Evolutionary conservation across 164 flowering plant species (phyloP).

Genomic region (Piper longum): DNA sequence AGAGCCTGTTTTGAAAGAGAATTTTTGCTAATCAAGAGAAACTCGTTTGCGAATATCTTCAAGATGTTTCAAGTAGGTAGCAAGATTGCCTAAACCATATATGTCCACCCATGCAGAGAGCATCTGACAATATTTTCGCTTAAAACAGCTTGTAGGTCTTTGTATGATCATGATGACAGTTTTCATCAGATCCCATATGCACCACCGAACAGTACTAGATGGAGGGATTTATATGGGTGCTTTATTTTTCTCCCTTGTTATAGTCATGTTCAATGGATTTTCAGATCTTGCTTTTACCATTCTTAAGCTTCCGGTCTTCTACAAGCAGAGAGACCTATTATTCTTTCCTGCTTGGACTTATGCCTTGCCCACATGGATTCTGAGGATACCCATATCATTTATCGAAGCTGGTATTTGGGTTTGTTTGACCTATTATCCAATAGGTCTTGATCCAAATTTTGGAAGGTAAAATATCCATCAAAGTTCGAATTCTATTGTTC

Average conservation of each 20-base stretch:
- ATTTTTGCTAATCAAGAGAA: constrained; percentile 39
- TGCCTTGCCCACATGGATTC: constrained; percentile 29
- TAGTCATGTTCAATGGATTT: constrained; percentile 27
- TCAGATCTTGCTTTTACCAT: constrained; percentile 33
- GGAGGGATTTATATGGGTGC: constrained; percentile 34
- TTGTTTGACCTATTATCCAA: constrained; percentile 24
- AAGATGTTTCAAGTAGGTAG: constrained; percentile 25
- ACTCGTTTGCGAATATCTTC: constrained; percentile 43
- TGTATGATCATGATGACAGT: constrained; percentile 25
- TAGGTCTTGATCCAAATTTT: constrained; percentile 29
- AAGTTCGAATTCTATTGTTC: too few species aligned
- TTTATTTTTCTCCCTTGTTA: constrained; percentile 17
- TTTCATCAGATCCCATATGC: constrained; percentile 35
- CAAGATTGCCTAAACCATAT: neutral
- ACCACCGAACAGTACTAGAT: constrained; percentile 16
- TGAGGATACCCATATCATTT: constrained; percentile 24
- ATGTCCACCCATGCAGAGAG: neutral
- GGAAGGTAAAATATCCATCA: constrained; percentile 13
- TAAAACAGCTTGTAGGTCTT: constrained; percentile 17
- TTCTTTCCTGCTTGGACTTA: constrained; percentile 55
- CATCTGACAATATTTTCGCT: neutral
- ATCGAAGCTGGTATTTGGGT: constrained; percentile 25
- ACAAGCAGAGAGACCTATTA: constrained; percentile 44
- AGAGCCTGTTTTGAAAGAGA: constrained; percentile 40
- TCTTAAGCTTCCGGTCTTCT: constrained; percentile 41